Evolutionary conservation across 257 asterid genomes (phyloP), one percentile per base, ranked within the genome.

Genomic region (Plectranthus barbatus): DNA sequence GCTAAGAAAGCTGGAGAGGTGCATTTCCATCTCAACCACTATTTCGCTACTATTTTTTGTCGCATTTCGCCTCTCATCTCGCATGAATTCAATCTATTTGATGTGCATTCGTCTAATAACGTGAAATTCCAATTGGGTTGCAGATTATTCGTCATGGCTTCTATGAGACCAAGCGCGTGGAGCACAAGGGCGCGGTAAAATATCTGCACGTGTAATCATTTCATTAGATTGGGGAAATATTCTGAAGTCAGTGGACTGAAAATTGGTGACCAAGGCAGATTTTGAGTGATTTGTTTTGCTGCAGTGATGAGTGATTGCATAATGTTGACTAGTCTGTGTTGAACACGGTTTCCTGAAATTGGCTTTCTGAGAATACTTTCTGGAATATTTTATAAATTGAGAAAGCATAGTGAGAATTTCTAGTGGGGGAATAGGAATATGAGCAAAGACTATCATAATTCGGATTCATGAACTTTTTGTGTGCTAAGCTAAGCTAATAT

Each of bases 1-100:
- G 95, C 95, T 14, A 78, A 79, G 65, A 80, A 42, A 74, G 94
- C 95, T 44, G 94, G 95, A 61, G 88, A 87, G 75, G 95, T 85
- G 57, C 67, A 65, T 72, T 57, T 56, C 59, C 34, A 8, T 39
- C 24, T 36, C 6, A 7, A 33, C 14, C 14, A 45, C 41, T n/a
- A n/a, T n/a, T n/a, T n/a, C n/a, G n/a, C n/a, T n/a, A n/a, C n/a
- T n/a, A n/a, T n/a, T n/a, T n/a, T n/a, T n/a, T n/a, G n/a, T n/a
- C n/a, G n/a, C n/a, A 34, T 51, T 59, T 11, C 6, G 45, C 40
- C 40, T 34, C 8, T 34, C 9, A 7, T 34, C 40, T 40, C 45
- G 12, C 45, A 0, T 37, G 1, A 37, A 37, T 9, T 9, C 13
- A n/a, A 37, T 48, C n/a, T n/a, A n/a, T 52, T 65, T 66, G 45